Percentiles rank a stretch among this genome's conserved stretches.
These are phyloP conservation scores for Nepenthes alata DNA, from an alignment of 179 eudicot genomes.

Conservation along the genomic window DNA sequence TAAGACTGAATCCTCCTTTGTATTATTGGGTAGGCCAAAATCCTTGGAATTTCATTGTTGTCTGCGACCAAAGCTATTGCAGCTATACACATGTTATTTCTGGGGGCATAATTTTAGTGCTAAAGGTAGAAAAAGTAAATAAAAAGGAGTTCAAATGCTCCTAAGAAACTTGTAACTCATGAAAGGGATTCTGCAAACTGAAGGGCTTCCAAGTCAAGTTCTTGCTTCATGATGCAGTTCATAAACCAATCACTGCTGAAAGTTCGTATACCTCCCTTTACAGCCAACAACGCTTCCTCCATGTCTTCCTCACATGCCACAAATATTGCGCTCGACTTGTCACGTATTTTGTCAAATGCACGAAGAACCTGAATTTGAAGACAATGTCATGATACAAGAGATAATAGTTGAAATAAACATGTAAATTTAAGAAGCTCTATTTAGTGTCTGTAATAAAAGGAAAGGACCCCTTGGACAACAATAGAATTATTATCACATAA, in stretches of 20 bases:
- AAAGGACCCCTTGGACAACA: too few relatives aligned
- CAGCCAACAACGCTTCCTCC: conserved; percentile 72
- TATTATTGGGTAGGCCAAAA: too few relatives aligned
- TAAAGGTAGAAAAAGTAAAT: too few relatives aligned
- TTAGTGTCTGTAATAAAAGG: too few relatives aligned
- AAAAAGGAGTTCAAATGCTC: background rate
- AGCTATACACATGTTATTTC: too few relatives aligned
- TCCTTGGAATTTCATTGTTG: too few relatives aligned
- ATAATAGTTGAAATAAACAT: background rate
- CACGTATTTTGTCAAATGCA: conserved; percentile 21
- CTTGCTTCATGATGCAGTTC: conserved; percentile 82
- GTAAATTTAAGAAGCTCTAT: background rate
- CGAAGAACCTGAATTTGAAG: conserved; percentile 33
- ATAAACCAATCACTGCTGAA: conserved; percentile 75
- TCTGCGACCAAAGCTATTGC: too few relatives aligned
- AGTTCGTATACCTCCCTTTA: conserved; percentile 48
- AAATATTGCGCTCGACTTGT: conserved; percentile 39
- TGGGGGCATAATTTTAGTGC: too few relatives aligned
- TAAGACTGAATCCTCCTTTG: too few relatives aligned
- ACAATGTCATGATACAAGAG: background rate
- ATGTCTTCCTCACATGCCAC: conserved; percentile 76
- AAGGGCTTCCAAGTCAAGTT: conserved; percentile 71
- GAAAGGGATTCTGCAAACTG: conserved; percentile 89
- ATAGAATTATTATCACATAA: too few relatives aligned
- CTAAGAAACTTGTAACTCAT: background rate